These are phyloP conservation scores for Evernia prunastri DNA, from an alignment of 495 filamentous ascomycete species.

Conservation along the genomic window DNA sequence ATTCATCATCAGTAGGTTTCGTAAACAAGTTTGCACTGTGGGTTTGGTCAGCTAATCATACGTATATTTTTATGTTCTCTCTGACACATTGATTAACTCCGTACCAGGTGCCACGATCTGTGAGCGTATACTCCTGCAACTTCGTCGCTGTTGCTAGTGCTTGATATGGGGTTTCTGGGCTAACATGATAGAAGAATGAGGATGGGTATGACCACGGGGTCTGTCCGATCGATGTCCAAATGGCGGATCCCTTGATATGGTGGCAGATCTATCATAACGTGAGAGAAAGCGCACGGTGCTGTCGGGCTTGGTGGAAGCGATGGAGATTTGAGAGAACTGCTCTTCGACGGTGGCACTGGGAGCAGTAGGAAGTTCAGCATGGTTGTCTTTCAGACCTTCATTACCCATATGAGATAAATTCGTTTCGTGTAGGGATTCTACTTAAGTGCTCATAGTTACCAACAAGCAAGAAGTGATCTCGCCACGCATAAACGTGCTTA, in stretches of 20 bases:
- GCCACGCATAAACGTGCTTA: background rate
- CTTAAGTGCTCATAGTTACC: background rate
- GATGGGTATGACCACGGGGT: background rate
- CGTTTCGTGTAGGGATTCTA: background rate
- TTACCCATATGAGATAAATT: background rate
- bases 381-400: background rate
- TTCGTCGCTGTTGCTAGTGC: background rate
- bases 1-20: background rate
- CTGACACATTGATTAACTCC: background rate
- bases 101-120: constrained; percentile 1
- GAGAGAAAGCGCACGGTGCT: background rate
- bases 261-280: background rate
- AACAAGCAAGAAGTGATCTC: background rate
- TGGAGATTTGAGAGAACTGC: background rate
- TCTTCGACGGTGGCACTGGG: background rate
- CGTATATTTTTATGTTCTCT: background rate
- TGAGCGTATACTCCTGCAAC: background rate
- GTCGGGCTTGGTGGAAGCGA: background rate
- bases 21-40: too few species aligned
- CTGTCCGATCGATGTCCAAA: background rate
- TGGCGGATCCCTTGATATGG: background rate
- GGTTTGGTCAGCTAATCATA: too few species aligned
- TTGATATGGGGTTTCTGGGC: background rate
- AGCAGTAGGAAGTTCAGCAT: background rate
- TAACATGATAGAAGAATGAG: constrained; percentile 1